A percentile compares a stretch with the other conserved stretches of the same genome.
Evolutionary conservation across 148 eudicot genomes (phyloP).

Genomic region (Rhododendron vialii): DNA sequence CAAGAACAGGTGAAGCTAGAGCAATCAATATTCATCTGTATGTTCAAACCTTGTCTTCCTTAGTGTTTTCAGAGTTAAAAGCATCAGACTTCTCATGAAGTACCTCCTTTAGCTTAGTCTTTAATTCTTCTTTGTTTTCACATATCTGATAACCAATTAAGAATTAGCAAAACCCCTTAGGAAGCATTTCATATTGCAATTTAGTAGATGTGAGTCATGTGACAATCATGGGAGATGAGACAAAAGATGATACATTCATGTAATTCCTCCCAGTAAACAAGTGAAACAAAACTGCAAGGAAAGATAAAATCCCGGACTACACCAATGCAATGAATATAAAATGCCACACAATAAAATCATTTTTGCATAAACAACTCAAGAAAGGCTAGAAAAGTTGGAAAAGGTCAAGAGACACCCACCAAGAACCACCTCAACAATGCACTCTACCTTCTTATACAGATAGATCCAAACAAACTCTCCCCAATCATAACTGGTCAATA

Average conservation of each 20-base stretch:
- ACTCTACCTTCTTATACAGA: too few species aligned
- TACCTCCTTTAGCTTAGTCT: slow-evolving; percentile 64
- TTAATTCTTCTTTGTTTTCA: slow-evolving; percentile 84
- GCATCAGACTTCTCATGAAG: slow-evolving; percentile 79
- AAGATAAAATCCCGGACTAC: too few species aligned
- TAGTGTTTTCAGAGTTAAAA: slow-evolving; percentile 54
- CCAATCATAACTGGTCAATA: too few species aligned
- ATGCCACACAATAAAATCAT: too few species aligned
- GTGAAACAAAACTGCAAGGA: too few species aligned
- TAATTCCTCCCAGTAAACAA: neutral
- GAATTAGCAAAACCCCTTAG: slow-evolving; percentile 3
- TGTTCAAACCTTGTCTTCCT: slow-evolving; percentile 77
- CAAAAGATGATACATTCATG: neutral
- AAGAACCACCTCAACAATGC: too few species aligned
- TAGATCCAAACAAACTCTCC: too few species aligned
- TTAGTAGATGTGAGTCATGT: neutral
- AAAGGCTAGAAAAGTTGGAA: too few species aligned
- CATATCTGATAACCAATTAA: slow-evolving; percentile 33
- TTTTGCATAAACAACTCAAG: too few species aligned
- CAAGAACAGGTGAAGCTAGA: neutral
- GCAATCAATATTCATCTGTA: neutral
- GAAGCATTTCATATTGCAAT: neutral
- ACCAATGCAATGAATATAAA: too few species aligned
- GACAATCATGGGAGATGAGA: neutral
- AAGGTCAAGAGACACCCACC: too few species aligned